Percentiles rank a stretch among this genome's conserved stretches.
These are phyloP conservation scores for Xylariaceae sp. DNA, from an alignment of 2,329 filamentous ascomycete genomes.

Conservation along the genomic window DNA sequence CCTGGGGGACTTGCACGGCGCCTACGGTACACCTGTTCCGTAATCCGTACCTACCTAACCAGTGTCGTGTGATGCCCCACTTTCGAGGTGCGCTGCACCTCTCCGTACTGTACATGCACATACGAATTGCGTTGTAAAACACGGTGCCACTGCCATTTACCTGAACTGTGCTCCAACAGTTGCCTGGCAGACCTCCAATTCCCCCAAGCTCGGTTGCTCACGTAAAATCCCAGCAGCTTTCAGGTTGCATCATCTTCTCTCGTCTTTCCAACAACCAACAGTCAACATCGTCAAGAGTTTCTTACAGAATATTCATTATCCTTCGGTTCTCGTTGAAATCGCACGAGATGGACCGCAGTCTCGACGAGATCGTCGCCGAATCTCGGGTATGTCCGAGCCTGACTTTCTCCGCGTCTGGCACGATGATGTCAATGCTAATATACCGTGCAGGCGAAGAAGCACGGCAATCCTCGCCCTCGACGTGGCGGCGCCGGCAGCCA, in stretches of 20 bases:
- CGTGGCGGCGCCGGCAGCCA: conserved; percentile 25
- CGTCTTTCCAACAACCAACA: background rate
- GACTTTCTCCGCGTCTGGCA: background rate
- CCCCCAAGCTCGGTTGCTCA: background rate
- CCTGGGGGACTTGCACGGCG: too few species aligned
- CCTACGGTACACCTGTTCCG: too few species aligned
- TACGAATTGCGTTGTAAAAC: background rate
- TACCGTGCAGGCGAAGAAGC: conserved; percentile 19
- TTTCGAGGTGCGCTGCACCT: too few species aligned
- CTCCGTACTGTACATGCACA: too few species aligned
- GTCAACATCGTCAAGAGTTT: background rate
- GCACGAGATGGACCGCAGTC: conserved; percentile 31
- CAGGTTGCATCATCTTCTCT: background rate
- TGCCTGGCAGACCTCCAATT: background rate
- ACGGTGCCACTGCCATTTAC: background rate
- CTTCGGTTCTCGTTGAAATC: background rate
- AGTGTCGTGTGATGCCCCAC: too few species aligned
- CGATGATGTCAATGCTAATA: conserved; percentile 1
- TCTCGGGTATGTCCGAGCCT: conserved; percentile 27
- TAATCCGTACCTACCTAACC: too few species aligned
- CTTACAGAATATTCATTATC: background rate
- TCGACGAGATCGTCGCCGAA: conserved; percentile 35
- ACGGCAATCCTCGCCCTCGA: conserved; percentile 26
- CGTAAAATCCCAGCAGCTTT: background rate
- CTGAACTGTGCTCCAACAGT: background rate